Evolutionary conservation across 1,284 basidiomycete species (phyloP).

Genomic region (Grifola frondosa): DNA sequence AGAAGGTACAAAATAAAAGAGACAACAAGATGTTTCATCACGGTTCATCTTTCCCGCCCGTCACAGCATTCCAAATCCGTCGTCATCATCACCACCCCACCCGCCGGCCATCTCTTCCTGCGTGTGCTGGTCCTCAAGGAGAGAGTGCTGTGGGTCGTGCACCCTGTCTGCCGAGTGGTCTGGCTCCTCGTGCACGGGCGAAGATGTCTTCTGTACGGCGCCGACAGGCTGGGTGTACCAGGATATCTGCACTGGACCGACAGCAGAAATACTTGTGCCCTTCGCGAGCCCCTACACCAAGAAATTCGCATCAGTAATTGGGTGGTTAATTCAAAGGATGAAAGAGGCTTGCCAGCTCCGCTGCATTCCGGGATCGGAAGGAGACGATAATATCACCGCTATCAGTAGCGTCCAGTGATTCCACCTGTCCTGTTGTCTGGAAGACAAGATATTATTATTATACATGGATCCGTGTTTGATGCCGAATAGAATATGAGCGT

Average conservation of each 20-base stretch:
- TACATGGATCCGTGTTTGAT: background rate
- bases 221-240: slow-evolving; percentile 51
- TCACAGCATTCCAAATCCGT: slow-evolving; percentile 64
- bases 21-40: no score
- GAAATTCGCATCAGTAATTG: background rate
- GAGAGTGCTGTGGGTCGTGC: no score
- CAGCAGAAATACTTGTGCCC: slow-evolving; percentile 58
- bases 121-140: slow-evolving; percentile 22
- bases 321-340: slow-evolving; percentile 1
- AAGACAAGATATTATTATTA: slow-evolving; percentile 13
- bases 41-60: no score
- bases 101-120: slow-evolving; percentile 57
- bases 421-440: slow-evolving; percentile 66
- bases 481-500: slow-evolving; percentile 21
- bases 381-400: slow-evolving; percentile 59
- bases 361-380: slow-evolving; percentile 67
- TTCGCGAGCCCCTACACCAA: slow-evolving; percentile 60
- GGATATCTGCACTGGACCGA: slow-evolving; percentile 62
- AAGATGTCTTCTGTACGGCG: slow-evolving; percentile 18
- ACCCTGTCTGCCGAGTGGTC: no score
- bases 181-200: slow-evolving; percentile 6
- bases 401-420: slow-evolving; percentile 54
- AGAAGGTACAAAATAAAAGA: no score
- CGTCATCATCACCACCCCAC: slow-evolving; percentile 65
- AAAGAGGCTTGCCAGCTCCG: slow-evolving; percentile 61